Evolutionary conservation across 805 yeast species (phyloP).

Genomic region (Nakazawaea peltata): DNA sequence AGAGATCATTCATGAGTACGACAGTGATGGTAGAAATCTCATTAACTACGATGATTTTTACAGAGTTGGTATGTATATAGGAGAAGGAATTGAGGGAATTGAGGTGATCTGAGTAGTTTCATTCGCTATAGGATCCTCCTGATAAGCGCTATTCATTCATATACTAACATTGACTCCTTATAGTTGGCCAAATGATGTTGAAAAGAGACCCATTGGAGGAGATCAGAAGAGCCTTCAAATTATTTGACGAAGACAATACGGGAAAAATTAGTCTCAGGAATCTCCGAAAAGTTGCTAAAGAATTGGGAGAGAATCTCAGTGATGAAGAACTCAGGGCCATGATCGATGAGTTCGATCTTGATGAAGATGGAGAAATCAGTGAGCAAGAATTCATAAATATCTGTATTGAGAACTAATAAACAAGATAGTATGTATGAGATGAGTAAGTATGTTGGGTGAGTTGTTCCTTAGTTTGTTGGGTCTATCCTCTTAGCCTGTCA

Average conservation of each 20-base stretch:
- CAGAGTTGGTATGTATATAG: slow-evolving; percentile 56
- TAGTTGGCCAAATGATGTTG: slow-evolving; percentile 73
- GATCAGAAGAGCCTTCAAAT: slow-evolving; percentile 77
- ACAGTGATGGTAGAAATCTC: slow-evolving; percentile 62
- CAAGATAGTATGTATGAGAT: not conserved
- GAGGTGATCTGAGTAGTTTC: not conserved
- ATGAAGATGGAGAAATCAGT: slow-evolving; percentile 91
- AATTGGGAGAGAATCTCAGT: slow-evolving; percentile 82
- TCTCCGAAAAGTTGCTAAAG: slow-evolving; percentile 83
- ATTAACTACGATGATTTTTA: slow-evolving; percentile 79
- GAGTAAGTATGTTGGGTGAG: not conserved
- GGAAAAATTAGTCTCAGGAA: slow-evolving; percentile 81
- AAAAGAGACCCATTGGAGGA: slow-evolving; percentile 92
- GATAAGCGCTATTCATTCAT: not conserved
- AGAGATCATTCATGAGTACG: slow-evolving; percentile 73
- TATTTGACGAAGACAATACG: slow-evolving; percentile 82
- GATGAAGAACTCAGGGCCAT: slow-evolving; percentile 93
- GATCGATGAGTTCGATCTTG: slow-evolving; percentile 96
- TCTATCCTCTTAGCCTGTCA: too few species aligned
- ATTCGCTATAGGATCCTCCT: too few species aligned
- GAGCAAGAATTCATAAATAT: slow-evolving; percentile 87
- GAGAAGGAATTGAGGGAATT: not conserved
- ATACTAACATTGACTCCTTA: not conserved
- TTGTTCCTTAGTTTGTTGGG: too few species aligned
- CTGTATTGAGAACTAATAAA: slow-evolving; percentile 55